Percentiles rank a stretch among this genome's conserved stretches.
These are phyloP conservation scores for Conticribra guillardii DNA, from an alignment of 108 stramenopile genomes.

Conservation along the genomic window DNA sequence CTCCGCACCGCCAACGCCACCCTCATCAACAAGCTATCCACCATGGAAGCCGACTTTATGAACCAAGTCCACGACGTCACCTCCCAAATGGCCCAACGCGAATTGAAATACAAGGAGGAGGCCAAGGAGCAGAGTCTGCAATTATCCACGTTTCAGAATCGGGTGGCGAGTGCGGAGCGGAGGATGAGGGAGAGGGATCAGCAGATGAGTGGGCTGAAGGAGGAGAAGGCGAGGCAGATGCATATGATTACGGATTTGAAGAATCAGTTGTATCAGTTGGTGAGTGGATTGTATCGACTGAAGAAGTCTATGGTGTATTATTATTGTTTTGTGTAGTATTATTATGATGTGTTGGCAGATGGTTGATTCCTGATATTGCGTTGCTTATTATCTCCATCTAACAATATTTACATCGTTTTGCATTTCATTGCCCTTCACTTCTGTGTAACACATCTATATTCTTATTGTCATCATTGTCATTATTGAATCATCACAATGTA, in stretches of 20 bases:
- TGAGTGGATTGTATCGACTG: constrained; percentile 3
- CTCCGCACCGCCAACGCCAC: constrained; percentile 15
- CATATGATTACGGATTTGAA: constrained; percentile 72
- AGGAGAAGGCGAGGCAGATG: constrained; percentile 64
- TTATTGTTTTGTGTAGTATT: neutral
- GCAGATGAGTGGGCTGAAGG: constrained; percentile 56
- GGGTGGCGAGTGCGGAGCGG: constrained; percentile 37
- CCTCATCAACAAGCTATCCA: constrained; percentile 21
- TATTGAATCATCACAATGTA: constrained; percentile 6
- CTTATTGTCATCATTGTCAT: neutral
- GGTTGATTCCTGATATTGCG: too few species aligned
- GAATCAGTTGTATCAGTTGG: constrained; percentile 72
- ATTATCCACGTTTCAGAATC: constrained; percentile 16
- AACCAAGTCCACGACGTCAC: constrained; percentile 31
- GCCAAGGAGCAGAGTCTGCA: constrained; percentile 13
- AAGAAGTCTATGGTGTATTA: neutral
- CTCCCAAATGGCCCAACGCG: constrained; percentile 15
- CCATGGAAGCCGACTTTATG: constrained; percentile 31
- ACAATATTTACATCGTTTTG: too few species aligned
- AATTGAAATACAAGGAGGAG: constrained; percentile 22
- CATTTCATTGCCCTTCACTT: too few species aligned
- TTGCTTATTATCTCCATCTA: too few species aligned
- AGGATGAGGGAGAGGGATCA: constrained; percentile 62
- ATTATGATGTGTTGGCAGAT: too few species aligned
- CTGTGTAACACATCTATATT: too few species aligned